Conservation (phyloP, 2,329 filamentous ascomycete species). For the Verticillium zaregamsianum region DNA sequence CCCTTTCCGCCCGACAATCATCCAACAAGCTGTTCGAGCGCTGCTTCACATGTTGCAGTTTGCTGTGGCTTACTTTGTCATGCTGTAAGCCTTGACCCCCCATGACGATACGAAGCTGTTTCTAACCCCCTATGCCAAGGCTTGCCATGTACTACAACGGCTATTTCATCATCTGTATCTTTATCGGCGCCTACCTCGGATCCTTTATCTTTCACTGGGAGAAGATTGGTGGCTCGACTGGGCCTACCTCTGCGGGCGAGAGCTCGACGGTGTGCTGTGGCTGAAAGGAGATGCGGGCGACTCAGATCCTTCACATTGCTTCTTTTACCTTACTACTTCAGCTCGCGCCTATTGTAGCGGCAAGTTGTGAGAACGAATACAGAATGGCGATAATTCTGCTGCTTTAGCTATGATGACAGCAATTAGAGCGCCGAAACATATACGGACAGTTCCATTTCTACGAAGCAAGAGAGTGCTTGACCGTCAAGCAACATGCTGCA, state of each 20-base stretch:
- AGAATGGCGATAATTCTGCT: too few species aligned
- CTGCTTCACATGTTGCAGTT: constrained; percentile 68
- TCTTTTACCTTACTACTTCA: too few species aligned
- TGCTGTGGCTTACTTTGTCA: constrained; percentile 72
- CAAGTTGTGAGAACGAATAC: too few species aligned
- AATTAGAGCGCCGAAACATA: too few species aligned
- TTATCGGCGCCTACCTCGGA: constrained; percentile 71
- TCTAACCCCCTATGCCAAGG: constrained; percentile 13
- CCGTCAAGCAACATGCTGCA: too few species aligned
- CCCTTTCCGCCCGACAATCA: constrained; percentile 50
- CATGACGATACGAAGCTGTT: neutral
- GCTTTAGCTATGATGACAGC: too few species aligned
- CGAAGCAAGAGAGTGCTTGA: too few species aligned
- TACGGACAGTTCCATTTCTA: too few species aligned
- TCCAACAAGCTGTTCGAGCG: constrained; percentile 65
- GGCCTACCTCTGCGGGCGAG: neutral
- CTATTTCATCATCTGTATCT: constrained; percentile 77
- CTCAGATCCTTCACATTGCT: too few species aligned
- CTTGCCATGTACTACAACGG: constrained; percentile 61
- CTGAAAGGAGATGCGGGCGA: neutral
- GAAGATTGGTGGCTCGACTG: constrained; percentile 11
- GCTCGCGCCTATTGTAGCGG: too few species aligned
- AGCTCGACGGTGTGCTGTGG: constrained; percentile 1
- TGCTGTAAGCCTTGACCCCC: constrained; percentile 44
- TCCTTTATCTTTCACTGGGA: constrained; percentile 74